phyloP scores from a whole-genome alignment of 2,329 filamentous ascomycete species.

The Colletotrichum musae region DNA sequence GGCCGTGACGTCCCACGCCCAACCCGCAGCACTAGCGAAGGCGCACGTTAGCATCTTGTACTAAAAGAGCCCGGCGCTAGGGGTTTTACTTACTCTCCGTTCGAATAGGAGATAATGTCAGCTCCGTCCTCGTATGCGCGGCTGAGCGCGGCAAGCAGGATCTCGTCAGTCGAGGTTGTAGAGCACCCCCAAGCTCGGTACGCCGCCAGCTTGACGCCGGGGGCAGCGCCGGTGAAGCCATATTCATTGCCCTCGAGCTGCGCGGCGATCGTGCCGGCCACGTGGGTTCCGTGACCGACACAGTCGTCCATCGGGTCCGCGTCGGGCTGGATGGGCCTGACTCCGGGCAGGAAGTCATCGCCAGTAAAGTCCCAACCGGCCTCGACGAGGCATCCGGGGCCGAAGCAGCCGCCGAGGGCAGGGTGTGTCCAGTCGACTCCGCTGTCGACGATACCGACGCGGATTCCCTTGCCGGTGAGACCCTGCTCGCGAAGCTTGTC shows the following conservation, averaged over 20 bases:
- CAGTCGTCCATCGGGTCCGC: constrained; percentile 31
- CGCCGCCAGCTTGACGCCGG: constrained; percentile 55
- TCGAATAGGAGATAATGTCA: constrained; percentile 50
- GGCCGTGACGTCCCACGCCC: constrained; percentile 47
- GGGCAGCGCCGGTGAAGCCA: constrained; percentile 56
- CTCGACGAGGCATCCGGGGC: constrained; percentile 61
- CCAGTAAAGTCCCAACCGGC: constrained; percentile 64
- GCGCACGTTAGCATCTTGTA: constrained; percentile 44
- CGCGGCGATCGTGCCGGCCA: constrained; percentile 62
- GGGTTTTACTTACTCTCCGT: constrained; percentile 41
- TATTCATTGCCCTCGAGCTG: constrained; percentile 42
- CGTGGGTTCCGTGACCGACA: constrained; percentile 58
- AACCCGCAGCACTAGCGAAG: constrained; percentile 42
- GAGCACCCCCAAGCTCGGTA: constrained; percentile 56
- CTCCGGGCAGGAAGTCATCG: constrained; percentile 49
- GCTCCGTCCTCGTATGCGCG: constrained; percentile 59
- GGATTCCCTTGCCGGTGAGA: constrained; percentile 60
- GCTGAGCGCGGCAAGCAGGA: constrained; percentile 58
- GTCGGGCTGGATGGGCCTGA: constrained; percentile 19
- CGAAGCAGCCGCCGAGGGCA: constrained; percentile 67
- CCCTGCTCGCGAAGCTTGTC: constrained; percentile 59
- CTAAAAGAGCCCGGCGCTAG: constrained; percentile 44
- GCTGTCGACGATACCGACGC: constrained; percentile 58
- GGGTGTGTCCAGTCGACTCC: constrained; percentile 65
- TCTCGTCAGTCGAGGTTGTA: constrained; percentile 53